Evolutionary conservation across 2,329 filamentous ascomycete genomes (phyloP).

Genomic region (Fusarium phyllophilum): DNA sequence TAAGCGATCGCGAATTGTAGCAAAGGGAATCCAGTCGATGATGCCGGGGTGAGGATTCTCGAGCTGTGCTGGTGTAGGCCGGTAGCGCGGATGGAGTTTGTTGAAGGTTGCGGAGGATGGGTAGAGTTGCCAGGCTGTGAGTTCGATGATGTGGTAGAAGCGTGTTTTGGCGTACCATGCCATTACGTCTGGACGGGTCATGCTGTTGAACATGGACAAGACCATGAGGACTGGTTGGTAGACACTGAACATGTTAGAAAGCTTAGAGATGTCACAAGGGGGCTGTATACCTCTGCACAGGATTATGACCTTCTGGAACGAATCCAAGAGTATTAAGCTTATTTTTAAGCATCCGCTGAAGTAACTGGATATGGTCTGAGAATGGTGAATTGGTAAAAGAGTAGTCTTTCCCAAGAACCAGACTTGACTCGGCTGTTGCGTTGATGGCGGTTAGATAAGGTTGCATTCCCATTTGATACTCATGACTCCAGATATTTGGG

Average conservation of each 20-base stretch:
- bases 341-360: conserved; percentile 40
- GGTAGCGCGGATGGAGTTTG: conserved; percentile 44
- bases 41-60: conserved; percentile 41
- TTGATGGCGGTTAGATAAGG: conserved; percentile 42
- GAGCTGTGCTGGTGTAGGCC: conserved; percentile 43
- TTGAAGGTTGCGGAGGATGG: conserved; percentile 43
- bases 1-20: conserved; percentile 43
- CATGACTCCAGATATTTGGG: conserved; percentile 45
- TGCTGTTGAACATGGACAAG: conserved; percentile 49
- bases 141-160: conserved; percentile 49
- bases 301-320: conserved; percentile 16
- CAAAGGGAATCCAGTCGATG: conserved; percentile 48
- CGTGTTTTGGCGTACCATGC: conserved; percentile 54
- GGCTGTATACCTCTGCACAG: conserved; percentile 19
- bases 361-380: conserved; percentile 45
- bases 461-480: conserved; percentile 47
- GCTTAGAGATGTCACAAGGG: neutral
- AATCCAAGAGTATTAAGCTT: conserved; percentile 37
- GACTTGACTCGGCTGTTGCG: conserved; percentile 34
- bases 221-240: conserved; percentile 48
- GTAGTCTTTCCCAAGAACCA: conserved; percentile 41
- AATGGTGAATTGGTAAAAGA: conserved; percentile 45
- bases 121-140: conserved; percentile 48
- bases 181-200: conserved; percentile 50
- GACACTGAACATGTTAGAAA: conserved; percentile 16